Evolutionary conservation across 495 filamentous ascomycete species (phyloP).

Genomic region (Platismatia glauca): DNA sequence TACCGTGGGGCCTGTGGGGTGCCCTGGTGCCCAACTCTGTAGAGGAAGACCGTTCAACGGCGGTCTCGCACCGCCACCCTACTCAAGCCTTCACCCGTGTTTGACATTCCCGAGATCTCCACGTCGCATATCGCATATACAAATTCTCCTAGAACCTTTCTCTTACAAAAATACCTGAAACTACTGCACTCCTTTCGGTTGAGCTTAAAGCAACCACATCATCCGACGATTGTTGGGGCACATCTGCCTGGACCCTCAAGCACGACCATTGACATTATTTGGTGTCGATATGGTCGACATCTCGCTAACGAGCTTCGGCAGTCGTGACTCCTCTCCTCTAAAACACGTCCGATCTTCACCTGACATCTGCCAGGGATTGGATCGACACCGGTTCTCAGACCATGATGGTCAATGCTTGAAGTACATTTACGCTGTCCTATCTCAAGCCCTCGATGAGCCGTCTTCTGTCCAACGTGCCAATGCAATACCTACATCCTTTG

Average conservation of each 20-base stretch:
- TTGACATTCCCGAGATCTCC: constrained; percentile 15
- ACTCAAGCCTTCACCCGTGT: background rate
- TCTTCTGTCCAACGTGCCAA: background rate
- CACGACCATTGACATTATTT: background rate
- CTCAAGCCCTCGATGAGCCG: background rate
- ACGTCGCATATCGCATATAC: constrained; percentile 21
- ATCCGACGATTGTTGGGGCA: constrained; percentile 2
- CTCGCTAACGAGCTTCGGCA: background rate
- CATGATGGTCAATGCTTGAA: background rate
- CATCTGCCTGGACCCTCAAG: background rate
- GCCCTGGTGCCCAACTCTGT: constrained; percentile 13
- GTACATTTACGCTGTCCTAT: background rate
- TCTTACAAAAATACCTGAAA: constrained; percentile 19
- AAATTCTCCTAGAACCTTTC: constrained; percentile 15
- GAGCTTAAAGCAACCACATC: constrained; percentile 15
- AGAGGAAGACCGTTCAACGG: constrained; percentile 4
- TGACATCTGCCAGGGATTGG: background rate
- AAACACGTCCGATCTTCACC: background rate
- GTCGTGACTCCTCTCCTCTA: background rate
- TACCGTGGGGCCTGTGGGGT: too few relatives aligned
- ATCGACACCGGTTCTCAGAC: background rate
- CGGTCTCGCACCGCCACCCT: constrained; percentile 10
- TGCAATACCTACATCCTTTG: background rate
- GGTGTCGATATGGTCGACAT: background rate
- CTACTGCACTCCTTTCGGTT: constrained; percentile 6